A percentile compares a stretch with the other conserved stretches of the same genome.
phyloP scores from a whole-genome alignment of 768 basidiomycete genomes.

The Leccinum fibrillosum region DNA sequence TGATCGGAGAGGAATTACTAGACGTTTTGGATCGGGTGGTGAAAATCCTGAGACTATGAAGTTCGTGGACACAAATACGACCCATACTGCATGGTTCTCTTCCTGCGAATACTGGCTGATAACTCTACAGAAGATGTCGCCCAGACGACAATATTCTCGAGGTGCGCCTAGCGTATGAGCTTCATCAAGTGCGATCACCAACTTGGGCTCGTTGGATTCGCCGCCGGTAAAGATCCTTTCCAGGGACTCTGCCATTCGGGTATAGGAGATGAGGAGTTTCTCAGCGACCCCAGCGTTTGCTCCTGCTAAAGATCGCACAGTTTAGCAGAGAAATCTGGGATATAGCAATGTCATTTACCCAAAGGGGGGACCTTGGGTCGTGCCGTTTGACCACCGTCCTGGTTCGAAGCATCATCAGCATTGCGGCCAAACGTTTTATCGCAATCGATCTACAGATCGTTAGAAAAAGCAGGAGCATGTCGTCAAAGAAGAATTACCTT shows the following conservation, averaged over 20 bases:
- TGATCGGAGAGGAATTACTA: too few species aligned
- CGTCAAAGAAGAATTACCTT: not conserved
- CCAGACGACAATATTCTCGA: not conserved
- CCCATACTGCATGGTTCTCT: constrained; percentile 8
- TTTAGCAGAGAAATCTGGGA: not conserved
- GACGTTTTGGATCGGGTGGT: not conserved
- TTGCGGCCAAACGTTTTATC: not conserved
- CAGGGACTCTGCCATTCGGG: not conserved
- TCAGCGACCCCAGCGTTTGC: not conserved
- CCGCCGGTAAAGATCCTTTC: not conserved
- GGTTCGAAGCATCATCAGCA: not conserved
- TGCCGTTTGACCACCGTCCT: not conserved
- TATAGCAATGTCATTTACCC: not conserved
- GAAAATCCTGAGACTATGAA: constrained; percentile 9
- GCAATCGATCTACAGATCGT: not conserved
- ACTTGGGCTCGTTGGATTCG: not conserved
- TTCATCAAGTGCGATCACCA: constrained; percentile 18
- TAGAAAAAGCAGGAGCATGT: not conserved
- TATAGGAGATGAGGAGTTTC: not conserved
- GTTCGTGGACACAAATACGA: constrained; percentile 15
- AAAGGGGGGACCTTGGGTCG: not conserved
- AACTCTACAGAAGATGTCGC: constrained; percentile 3
- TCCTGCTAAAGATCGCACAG: not conserved
- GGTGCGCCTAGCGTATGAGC: constrained; percentile 4
- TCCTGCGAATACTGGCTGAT: constrained; percentile 8